Evolutionary conservation across 2,329 filamentous ascomycete genomes (phyloP).

Genomic region (Neofusicoccum kwambonambiense): DNA sequence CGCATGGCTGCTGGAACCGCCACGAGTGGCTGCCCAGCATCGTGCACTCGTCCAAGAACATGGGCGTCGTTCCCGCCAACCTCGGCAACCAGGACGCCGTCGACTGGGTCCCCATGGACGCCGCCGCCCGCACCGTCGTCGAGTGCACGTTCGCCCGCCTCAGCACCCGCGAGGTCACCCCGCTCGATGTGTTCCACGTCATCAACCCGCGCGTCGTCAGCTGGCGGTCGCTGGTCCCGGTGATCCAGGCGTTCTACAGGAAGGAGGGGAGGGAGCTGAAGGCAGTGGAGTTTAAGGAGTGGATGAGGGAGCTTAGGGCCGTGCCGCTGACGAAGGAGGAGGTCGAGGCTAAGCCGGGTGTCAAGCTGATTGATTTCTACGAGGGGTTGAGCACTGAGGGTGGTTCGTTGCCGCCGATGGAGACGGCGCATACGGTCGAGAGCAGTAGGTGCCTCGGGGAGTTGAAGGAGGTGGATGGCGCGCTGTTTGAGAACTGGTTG

Average conservation of each 20-base stretch:
- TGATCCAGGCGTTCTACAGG: background rate
- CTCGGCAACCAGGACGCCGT: slow-evolving; percentile 24
- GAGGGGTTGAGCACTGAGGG: slow-evolving; percentile 11
- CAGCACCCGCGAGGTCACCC: background rate
- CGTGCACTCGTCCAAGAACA: slow-evolving; percentile 23
- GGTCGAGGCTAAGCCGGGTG: slow-evolving; percentile 16
- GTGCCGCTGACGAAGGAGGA: slow-evolving; percentile 17
- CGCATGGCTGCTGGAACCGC: slow-evolving; percentile 26
- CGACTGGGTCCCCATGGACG: slow-evolving; percentile 28
- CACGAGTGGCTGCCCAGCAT: slow-evolving; percentile 30
- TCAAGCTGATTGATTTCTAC: slow-evolving; percentile 22
- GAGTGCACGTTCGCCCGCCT: background rate
- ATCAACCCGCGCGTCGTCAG: slow-evolving; percentile 17
- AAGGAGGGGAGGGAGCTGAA: background rate
- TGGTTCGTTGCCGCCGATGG: slow-evolving; percentile 12
- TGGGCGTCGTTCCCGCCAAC: slow-evolving; percentile 23
- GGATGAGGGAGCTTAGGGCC: slow-evolving; percentile 15
- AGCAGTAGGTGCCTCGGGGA: background rate
- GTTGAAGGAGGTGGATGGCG: slow-evolving; percentile 10
- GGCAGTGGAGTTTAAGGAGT: slow-evolving; percentile 12
- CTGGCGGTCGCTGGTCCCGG: slow-evolving; percentile 19
- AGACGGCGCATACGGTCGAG: background rate
- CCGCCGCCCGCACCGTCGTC: background rate
- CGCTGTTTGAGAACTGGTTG: slow-evolving; percentile 14
- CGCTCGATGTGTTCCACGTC: slow-evolving; percentile 14